Conservation (phyloP, 345 rosid genomes). For the Iberis pinnata region DNA sequence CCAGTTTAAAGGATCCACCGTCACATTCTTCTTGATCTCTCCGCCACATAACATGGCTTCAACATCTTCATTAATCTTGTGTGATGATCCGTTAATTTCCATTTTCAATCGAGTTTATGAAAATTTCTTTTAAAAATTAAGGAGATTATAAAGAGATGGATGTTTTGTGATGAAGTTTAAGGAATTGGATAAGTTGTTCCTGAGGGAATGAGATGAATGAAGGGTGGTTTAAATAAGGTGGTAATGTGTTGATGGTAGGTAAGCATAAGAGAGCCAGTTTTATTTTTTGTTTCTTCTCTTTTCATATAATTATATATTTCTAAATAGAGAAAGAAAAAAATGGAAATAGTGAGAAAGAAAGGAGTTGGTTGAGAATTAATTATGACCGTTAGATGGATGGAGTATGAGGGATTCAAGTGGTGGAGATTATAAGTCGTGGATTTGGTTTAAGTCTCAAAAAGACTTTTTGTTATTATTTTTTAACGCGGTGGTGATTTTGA, state of each 20-base stretch:
- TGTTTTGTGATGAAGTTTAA: no score
- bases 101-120: no score
- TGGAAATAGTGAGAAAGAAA: slow-evolving; percentile 1
- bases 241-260: slow-evolving; percentile 29
- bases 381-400: slow-evolving; percentile 26
- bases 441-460: slow-evolving; percentile 26
- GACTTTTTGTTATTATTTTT: not conserved
- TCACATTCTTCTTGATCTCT: not conserved
- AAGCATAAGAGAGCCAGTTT: slow-evolving; percentile 17
- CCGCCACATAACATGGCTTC: not conserved
- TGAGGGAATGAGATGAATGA: slow-evolving; percentile 24
- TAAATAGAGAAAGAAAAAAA: not conserved
- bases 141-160: no score
- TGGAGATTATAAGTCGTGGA: slow-evolving; percentile 29
- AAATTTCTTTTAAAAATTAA: no score
- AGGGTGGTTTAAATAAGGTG: slow-evolving; percentile 32
- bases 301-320: not conserved
- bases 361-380: slow-evolving; percentile 29
- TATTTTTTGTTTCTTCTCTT: not conserved
- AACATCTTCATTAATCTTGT: not conserved
- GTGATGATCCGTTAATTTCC: not conserved
- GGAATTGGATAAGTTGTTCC: slow-evolving; percentile 30
- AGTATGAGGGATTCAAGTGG: slow-evolving; percentile 18
- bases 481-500: slow-evolving; percentile 18
- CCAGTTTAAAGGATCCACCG: not conserved